These are phyloP conservation scores for Tolypocladium paradoxum DNA, from an alignment of 2,329 filamentous ascomycete genomes.

Conservation along the genomic window DNA sequence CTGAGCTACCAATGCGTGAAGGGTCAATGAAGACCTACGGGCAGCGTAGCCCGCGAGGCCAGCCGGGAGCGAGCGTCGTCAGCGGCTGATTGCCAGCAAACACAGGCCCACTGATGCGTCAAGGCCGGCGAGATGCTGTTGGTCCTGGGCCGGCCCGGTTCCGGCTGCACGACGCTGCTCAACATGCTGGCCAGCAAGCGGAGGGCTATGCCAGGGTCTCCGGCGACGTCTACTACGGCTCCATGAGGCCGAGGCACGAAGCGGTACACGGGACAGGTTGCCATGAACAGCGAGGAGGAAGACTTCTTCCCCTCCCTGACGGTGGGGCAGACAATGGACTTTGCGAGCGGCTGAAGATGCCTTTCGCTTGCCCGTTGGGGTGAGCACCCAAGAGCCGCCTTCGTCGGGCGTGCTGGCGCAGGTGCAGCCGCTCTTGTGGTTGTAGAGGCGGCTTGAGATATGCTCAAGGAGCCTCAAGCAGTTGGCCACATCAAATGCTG, in stretches of 20 bases:
- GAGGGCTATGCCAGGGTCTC: slow-evolving; percentile 45
- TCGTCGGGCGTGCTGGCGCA: slow-evolving; percentile 49
- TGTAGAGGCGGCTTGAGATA: too few species aligned
- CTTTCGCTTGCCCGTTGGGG: slow-evolving; percentile 34
- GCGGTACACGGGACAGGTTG: slow-evolving; percentile 45
- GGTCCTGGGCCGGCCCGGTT: slow-evolving; percentile 56
- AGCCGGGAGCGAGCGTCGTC: background rate
- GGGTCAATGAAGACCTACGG: background rate
- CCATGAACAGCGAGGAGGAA: slow-evolving; percentile 64
- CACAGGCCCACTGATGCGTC: slow-evolving; percentile 32
- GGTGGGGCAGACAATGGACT: slow-evolving; percentile 59
- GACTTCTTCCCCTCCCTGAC: slow-evolving; percentile 56
- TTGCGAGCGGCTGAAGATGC: slow-evolving; percentile 52
- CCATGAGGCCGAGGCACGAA: slow-evolving; percentile 35
- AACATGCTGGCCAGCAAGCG: slow-evolving; percentile 58
- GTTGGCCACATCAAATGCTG: too few species aligned
- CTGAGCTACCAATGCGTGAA: background rate
- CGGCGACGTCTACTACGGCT: slow-evolving; percentile 48
- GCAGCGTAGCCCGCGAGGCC: background rate
- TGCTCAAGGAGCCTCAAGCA: too few species aligned
- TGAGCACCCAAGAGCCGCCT: slow-evolving; percentile 30
- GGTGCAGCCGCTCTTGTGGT: slow-evolving; percentile 48
- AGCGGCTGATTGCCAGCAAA: background rate
- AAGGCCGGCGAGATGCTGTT: slow-evolving; percentile 64
- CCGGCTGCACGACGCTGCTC: slow-evolving; percentile 61